A percentile compares a stretch with the other conserved stretches of the same genome.
These are phyloP conservation scores for Posidonia australis DNA, from an alignment of 106 monocot genomes.

Conservation along the genomic window DNA sequence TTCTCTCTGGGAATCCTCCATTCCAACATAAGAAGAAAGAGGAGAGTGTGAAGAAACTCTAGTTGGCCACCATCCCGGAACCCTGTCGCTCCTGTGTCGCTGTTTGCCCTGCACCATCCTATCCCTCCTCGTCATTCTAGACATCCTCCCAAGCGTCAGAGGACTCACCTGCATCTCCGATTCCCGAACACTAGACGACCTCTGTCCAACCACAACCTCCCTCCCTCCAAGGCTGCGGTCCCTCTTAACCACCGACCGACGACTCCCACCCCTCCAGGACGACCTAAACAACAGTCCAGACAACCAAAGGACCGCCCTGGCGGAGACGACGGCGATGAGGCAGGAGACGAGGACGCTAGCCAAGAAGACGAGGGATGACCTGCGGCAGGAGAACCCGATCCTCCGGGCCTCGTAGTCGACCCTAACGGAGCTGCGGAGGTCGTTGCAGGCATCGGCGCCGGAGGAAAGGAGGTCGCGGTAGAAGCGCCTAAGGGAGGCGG, in stretches of 20 bases:
- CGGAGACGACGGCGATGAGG: slow-evolving; percentile 19
- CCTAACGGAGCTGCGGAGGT: slow-evolving; percentile 41
- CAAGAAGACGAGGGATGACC: slow-evolving; percentile 48
- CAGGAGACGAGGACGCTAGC: slow-evolving; percentile 31
- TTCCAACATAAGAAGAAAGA: neutral
- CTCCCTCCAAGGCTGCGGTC: slow-evolving; percentile 86
- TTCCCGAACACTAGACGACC: slow-evolving; percentile 3
- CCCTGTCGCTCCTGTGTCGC: slow-evolving; percentile 16
- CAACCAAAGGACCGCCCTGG: slow-evolving; percentile 22
- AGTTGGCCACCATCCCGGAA: slow-evolving; percentile 79
- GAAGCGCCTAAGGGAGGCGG: slow-evolving; percentile 9
- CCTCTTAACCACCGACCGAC: slow-evolving; percentile 31
- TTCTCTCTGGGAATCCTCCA: slow-evolving; percentile 37
- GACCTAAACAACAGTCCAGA: neutral
- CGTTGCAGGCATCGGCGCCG: slow-evolving; percentile 45
- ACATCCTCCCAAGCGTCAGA: slow-evolving; percentile 14
- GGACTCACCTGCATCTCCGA: slow-evolving; percentile 8
- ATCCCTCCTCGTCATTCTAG: neutral
- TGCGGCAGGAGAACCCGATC: slow-evolving; percentile 60
- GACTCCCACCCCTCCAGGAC: slow-evolving; percentile 1
- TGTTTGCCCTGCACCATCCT: slow-evolving; percentile 6
- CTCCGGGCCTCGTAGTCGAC: slow-evolving; percentile 18
- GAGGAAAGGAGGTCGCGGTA: slow-evolving; percentile 21
- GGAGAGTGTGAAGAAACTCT: neutral
- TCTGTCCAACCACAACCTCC: slow-evolving; percentile 73